phyloP scores from a whole-genome alignment of 441 rosid species.

The Jatropha podagrica region DNA sequence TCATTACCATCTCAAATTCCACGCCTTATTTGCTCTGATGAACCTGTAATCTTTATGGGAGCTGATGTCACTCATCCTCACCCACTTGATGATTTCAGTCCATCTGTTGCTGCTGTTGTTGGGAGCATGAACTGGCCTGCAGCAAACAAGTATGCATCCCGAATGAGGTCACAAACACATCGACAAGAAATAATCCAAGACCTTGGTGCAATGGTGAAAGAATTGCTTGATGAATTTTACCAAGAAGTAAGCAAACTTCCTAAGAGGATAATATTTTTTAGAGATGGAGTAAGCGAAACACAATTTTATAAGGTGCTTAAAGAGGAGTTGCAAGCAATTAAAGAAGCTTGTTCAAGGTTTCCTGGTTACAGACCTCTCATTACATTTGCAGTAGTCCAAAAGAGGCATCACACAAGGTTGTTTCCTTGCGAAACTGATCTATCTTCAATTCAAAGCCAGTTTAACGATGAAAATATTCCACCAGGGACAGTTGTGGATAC shows the following conservation, averaged over 20 bases:
- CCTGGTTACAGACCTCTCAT: slow-evolving; percentile 57
- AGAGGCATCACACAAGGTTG: slow-evolving; percentile 84
- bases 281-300: slow-evolving; percentile 92
- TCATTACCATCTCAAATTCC: slow-evolving; percentile 84
- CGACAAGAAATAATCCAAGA: slow-evolving; percentile 72
- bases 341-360: slow-evolving; percentile 42
- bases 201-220: slow-evolving; percentile 48
- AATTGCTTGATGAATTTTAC: slow-evolving; percentile 68
- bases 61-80: slow-evolving; percentile 83
- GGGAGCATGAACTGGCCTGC: slow-evolving; percentile 86
- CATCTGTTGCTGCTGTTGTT: slow-evolving; percentile 86
- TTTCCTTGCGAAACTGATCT: slow-evolving; percentile 55
- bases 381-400: slow-evolving; percentile 85
- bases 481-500: slow-evolving; percentile 91
- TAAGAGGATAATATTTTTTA: slow-evolving; percentile 68
- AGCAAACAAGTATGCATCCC: slow-evolving; percentile 55
- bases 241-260: slow-evolving; percentile 66
- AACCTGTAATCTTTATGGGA: slow-evolving; percentile 70
- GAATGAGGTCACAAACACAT: slow-evolving; percentile 66
- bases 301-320: slow-evolving; percentile 69
- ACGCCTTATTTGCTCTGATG: slow-evolving; percentile 31
- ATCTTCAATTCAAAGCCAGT: slow-evolving; percentile 31
- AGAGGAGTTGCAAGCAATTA: slow-evolving; percentile 62
- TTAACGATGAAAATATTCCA: slow-evolving; percentile 60
- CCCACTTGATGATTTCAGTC: slow-evolving; percentile 68